Percentiles rank a stretch among this genome's conserved stretches.
These are phyloP conservation scores for Backusella circina DNA, from an alignment of 192 early-diverging fungal genomes.

Conservation along the genomic window DNA sequence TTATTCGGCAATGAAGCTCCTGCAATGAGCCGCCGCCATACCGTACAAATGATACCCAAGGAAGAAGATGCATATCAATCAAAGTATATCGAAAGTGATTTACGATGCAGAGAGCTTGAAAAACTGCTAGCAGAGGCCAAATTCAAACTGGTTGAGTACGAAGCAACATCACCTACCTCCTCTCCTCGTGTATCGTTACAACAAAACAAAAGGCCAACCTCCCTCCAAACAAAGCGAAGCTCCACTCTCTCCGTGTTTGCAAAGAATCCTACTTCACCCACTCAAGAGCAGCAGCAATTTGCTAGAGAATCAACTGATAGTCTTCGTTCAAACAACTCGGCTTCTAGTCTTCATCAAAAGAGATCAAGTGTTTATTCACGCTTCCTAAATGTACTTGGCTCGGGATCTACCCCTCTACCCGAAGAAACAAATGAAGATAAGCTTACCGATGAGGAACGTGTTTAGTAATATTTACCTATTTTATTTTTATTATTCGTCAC, in stretches of 20 bases:
- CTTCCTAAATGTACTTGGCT: constrained; percentile 19
- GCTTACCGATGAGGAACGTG: neutral
- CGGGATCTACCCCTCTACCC: neutral
- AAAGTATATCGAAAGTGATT: constrained; percentile 32
- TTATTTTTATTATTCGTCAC: neutral
- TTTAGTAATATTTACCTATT: neutral
- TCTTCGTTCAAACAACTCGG: constrained; percentile 12
- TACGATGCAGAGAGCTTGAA: constrained; percentile 37
- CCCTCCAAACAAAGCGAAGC: constrained; percentile 1
- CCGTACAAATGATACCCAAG: constrained; percentile 17
- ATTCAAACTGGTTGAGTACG: constrained; percentile 30
- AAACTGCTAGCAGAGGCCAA: constrained; percentile 39
- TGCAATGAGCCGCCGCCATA: constrained; percentile 26
- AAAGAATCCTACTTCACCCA: constrained; percentile 8
- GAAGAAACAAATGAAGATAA: neutral
- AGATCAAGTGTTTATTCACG: constrained; percentile 30
- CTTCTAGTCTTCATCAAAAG: constrained; percentile 7
- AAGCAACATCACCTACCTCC: constrained; percentile 14
- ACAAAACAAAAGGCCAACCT: constrained; percentile 3
- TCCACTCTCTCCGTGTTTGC: constrained; percentile 3
- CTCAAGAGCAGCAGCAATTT: neutral
- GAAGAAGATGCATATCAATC: constrained; percentile 21
- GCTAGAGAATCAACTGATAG: constrained; percentile 24
- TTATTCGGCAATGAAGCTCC: constrained; percentile 13
- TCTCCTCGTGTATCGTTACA: constrained; percentile 22